A percentile compares a stretch with the other conserved stretches of the same genome.
Evolutionary conservation across 2,329 filamentous ascomycete species (phyloP).

Genomic region (Stachybotrys chartarum): DNA sequence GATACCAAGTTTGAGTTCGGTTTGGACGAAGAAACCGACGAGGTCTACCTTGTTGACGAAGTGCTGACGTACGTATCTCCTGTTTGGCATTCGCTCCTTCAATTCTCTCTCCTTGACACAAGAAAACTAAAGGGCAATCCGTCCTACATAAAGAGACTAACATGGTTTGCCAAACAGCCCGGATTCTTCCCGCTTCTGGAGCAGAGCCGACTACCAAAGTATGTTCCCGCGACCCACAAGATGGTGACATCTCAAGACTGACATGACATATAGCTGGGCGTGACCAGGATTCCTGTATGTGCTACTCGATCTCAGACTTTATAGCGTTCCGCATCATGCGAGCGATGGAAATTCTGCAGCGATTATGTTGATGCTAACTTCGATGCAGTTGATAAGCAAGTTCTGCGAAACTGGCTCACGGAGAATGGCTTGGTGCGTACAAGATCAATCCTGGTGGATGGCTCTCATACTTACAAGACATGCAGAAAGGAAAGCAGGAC

Average conservation of each 20-base stretch:
- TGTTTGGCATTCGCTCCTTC: neutral
- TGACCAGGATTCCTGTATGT: conserved; percentile 2
- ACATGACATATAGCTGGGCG: neutral
- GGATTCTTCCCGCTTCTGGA: conserved; percentile 4
- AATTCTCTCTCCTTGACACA: neutral
- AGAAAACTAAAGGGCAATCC: neutral
- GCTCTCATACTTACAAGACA: neutral
- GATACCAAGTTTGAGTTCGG: conserved; percentile 4
- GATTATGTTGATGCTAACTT: neutral
- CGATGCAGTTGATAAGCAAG: conserved; percentile 2
- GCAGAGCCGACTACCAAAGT: conserved; percentile 1
- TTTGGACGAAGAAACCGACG: conserved; percentile 1
- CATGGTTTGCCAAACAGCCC: neutral
- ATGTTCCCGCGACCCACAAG: neutral
- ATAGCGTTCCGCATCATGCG: too few species aligned
- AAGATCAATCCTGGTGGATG: neutral
- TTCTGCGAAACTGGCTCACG: conserved; percentile 2
- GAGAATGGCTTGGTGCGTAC: conserved; percentile 2
- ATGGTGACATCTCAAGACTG: neutral
- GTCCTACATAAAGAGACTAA: neutral
- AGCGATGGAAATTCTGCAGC: neutral
- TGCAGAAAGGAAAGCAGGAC: conserved; percentile 2
- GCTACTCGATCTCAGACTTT: neutral
- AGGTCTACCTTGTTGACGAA: conserved; percentile 2
- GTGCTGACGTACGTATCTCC: neutral